Conservation (phyloP, 345 rosid genomes). For the Pelargonium nanum region DNA sequence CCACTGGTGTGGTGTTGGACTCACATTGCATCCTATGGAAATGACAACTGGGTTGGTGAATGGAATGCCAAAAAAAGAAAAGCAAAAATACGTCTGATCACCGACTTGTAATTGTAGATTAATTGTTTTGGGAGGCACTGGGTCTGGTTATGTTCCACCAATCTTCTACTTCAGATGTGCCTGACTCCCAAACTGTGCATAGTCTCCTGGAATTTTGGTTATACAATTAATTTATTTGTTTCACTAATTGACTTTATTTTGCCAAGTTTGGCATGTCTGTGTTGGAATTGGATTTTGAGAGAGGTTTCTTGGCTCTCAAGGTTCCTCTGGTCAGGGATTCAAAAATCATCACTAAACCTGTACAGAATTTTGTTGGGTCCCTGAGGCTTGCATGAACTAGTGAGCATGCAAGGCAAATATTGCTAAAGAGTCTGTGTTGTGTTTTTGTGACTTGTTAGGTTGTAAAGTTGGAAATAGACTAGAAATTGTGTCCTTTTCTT, state of each 20-base stretch:
- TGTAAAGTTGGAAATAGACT: no score
- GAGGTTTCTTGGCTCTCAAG: no score
- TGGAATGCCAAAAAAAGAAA: background rate
- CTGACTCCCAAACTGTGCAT: background rate
- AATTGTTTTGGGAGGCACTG: background rate
- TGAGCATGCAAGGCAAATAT: no score
- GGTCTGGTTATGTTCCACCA: background rate
- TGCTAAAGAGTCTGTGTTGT: no score
- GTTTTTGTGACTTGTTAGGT: no score
- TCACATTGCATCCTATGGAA: background rate
- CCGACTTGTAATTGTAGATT: background rate
- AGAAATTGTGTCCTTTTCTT: no score
- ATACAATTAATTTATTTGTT: conserved; percentile 6
- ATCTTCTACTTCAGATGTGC: background rate
- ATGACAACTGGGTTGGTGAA: background rate
- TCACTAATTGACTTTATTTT: background rate
- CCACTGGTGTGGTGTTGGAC: background rate
- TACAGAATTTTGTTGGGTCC: no score
- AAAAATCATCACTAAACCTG: no score
- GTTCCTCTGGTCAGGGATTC: no score
- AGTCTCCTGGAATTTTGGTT: conserved; percentile 14
- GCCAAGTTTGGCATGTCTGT: background rate
- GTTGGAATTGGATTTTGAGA: background rate
- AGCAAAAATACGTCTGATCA: no score
- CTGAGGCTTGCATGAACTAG: no score